Conservation (phyloP, 2,329 filamentous ascomycete species). For the Camillea tinctor region DNA sequence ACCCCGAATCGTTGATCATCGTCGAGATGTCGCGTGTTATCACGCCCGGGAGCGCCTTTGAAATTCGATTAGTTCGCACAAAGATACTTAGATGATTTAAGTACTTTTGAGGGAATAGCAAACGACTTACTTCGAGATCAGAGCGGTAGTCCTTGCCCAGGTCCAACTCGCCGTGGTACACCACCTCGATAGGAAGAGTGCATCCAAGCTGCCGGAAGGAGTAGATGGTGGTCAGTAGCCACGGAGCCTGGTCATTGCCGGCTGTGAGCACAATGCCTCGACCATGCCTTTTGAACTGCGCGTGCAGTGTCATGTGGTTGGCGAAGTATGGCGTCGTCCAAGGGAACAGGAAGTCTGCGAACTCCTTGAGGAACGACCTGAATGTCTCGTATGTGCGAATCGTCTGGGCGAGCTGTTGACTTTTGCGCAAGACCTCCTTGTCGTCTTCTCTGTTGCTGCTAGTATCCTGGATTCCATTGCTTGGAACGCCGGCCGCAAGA, state of each 20-base stretch:
- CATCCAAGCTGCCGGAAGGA: conserved; percentile 38
- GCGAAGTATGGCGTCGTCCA: conserved; percentile 42
- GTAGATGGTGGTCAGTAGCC: conserved; percentile 42
- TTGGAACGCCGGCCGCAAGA: neutral
- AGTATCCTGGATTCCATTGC: neutral
- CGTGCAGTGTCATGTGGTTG: conserved; percentile 43
- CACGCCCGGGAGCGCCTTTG: conserved; percentile 37
- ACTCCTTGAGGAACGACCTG: conserved; percentile 38
- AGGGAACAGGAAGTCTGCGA: conserved; percentile 39
- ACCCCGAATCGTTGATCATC: conserved; percentile 44
- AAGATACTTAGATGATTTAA: neutral
- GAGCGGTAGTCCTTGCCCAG: conserved; percentile 41
- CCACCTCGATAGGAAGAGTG: conserved; percentile 37
- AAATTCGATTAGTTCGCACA: neutral
- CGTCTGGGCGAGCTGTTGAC: conserved; percentile 26
- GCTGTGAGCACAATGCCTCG: conserved; percentile 44
- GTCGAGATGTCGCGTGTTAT: conserved; percentile 42
- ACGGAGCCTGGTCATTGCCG: conserved; percentile 42
- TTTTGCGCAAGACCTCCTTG: conserved; percentile 4
- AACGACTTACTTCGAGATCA: conserved; percentile 35
- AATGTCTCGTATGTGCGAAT: conserved; percentile 43
- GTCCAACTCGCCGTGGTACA: conserved; percentile 44
- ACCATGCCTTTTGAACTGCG: conserved; percentile 40
- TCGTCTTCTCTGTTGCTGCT: conserved; percentile 11
- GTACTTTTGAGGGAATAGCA: neutral